Conservation (phyloP, 1,284 basidiomycete genomes). For the Ceratobasidium sp. region DNA sequence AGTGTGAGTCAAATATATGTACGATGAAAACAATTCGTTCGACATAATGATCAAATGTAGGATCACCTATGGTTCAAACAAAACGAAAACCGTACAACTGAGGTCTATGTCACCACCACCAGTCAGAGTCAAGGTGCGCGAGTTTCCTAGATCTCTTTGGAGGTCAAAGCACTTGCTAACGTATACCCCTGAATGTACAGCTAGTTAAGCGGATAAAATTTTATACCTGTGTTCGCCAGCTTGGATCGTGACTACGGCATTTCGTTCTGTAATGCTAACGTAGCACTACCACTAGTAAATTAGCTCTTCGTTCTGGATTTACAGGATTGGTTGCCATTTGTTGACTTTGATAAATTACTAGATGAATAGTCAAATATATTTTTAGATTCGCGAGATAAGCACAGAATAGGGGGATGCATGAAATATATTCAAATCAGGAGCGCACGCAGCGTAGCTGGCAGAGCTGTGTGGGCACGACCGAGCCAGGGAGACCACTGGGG, state of each 20-base stretch:
- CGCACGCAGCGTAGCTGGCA: too few relatives aligned
- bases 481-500: too few relatives aligned
- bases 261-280: constrained; percentile 15
- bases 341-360: too few relatives aligned
- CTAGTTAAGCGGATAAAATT: background rate
- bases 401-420: too few relatives aligned
- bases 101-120: constrained; percentile 11
- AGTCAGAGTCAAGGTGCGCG: constrained; percentile 15
- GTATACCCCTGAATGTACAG: background rate
- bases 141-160: too few relatives aligned
- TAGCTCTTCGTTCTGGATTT: too few relatives aligned
- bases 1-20: background rate
- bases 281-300: background rate
- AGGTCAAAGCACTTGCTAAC: background rate
- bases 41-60: background rate
- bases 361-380: too few relatives aligned
- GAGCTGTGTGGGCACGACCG: too few relatives aligned
- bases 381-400: too few relatives aligned
- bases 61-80: background rate
- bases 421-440: too few relatives aligned
- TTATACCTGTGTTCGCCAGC: background rate
- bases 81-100: constrained; percentile 2
- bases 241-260: too few relatives aligned
- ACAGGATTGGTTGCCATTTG: too few relatives aligned
- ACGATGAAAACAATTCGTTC: background rate